These are phyloP conservation scores for Camelina neglecta DNA, from an alignment of 345 rosid genomes.

Conservation along the genomic window DNA sequence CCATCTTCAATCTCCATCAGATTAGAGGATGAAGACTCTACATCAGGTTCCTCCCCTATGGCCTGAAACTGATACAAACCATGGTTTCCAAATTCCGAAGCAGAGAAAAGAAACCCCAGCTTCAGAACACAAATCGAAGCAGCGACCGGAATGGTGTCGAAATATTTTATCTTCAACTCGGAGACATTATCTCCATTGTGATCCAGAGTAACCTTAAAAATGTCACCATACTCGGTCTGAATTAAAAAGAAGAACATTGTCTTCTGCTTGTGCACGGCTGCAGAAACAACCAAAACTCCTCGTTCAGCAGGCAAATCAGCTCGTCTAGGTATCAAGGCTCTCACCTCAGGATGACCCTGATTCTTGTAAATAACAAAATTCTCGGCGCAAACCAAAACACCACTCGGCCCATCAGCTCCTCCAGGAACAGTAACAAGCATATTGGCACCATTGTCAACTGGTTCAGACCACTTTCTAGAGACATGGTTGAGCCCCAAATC, in stretches of 20 bases:
- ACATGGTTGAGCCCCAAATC: constrained; percentile 96
- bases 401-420: constrained; percentile 96
- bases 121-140: constrained; percentile 89
- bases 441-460: constrained; percentile 96
- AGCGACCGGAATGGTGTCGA: constrained; percentile 90
- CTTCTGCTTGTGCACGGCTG: constrained; percentile 88
- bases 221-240: constrained; percentile 96
- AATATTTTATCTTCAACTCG: constrained; percentile 92
- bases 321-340: constrained; percentile 95
- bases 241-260: constrained; percentile 87
- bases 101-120: constrained; percentile 85
- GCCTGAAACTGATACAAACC: constrained; percentile 93
- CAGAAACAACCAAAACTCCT: constrained; percentile 92
- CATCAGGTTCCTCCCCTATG: constrained; percentile 88
- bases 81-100: constrained; percentile 98
- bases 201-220: constrained; percentile 87
- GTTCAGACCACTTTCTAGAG: constrained; percentile 94
- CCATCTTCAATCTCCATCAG: constrained; percentile 98
- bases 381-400: constrained; percentile 93
- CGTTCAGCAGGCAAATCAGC: constrained; percentile 90
- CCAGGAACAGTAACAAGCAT: constrained; percentile 99
- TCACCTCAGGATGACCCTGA: constrained; percentile 87
- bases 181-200: constrained; percentile 71
- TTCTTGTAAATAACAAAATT: constrained; percentile 97
- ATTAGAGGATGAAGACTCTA: constrained; percentile 87